Percentiles rank a stretch among this genome's conserved stretches.
phyloP scores from a whole-genome alignment of 768 basidiomycete genomes.

The Suillus spraguei region DNA sequence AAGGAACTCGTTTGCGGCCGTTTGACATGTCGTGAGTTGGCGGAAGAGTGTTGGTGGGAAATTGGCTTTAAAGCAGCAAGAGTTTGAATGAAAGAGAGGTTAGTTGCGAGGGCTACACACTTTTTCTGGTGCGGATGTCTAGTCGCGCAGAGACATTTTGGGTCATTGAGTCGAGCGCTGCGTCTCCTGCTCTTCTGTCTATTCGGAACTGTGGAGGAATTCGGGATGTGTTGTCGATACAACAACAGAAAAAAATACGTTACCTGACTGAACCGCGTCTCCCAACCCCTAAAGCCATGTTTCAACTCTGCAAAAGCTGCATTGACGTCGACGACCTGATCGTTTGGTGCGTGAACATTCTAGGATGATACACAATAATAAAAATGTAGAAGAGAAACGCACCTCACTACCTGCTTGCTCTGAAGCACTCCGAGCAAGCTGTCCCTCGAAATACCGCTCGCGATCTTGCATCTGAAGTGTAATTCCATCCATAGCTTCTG shows the following conservation, averaged over 20 bases:
- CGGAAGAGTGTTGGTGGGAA: slow-evolving; percentile 78
- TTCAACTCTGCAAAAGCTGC: slow-evolving; percentile 50
- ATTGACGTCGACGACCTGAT: slow-evolving; percentile 48
- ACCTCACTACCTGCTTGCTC: slow-evolving; percentile 36
- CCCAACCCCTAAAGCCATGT: slow-evolving; percentile 57
- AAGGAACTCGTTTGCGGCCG: slow-evolving; percentile 93
- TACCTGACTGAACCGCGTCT: slow-evolving; percentile 58
- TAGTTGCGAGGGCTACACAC: slow-evolving; percentile 40
- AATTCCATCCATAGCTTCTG: slow-evolving; percentile 66
- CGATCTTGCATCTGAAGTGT: slow-evolving; percentile 86
- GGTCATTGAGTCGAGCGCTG: slow-evolving; percentile 75
- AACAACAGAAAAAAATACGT: slow-evolving; percentile 17
- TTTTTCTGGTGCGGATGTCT: slow-evolving; percentile 65
- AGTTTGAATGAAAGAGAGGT: neutral
- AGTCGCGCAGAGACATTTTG: slow-evolving; percentile 74
- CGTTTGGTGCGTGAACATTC: neutral
- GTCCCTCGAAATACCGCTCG: slow-evolving; percentile 80
- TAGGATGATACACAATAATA: no score
- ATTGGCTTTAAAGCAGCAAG: slow-evolving; percentile 50
- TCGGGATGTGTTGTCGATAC: neutral
- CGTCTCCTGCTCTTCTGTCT: slow-evolving; percentile 67
- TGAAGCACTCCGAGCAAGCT: slow-evolving; percentile 38
- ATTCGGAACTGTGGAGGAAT: slow-evolving; percentile 54
- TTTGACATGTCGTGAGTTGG: slow-evolving; percentile 89
- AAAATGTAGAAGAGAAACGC: slow-evolving; percentile 15